These are phyloP conservation scores for Asterochloris sp. DNA, from an alignment of 139 green algal species.

Conservation along the genomic window DNA sequence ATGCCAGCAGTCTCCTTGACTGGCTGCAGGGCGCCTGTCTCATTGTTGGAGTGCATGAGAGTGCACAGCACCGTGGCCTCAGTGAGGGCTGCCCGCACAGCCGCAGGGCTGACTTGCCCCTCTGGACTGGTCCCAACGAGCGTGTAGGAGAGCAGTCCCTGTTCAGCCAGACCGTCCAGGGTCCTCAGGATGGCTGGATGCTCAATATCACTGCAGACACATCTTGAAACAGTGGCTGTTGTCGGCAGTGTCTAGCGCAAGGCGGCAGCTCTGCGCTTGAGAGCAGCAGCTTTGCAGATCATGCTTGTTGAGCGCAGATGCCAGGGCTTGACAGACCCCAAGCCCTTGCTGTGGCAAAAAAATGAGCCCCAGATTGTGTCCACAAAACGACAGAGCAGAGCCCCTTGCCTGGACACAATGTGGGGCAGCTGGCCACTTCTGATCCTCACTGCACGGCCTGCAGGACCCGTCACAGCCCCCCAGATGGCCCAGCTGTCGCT, in stretches of 20 bases:
- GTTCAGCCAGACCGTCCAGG: slow-evolving; percentile 20
- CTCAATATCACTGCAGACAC: slow-evolving; percentile 69
- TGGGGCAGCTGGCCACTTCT: background rate
- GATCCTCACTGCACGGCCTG: background rate
- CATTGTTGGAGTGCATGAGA: slow-evolving; percentile 87
- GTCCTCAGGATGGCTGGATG: slow-evolving; percentile 68
- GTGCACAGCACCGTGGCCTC: slow-evolving; percentile 58
- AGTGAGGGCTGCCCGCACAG: slow-evolving; percentile 38
- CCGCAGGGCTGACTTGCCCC: slow-evolving; percentile 48
- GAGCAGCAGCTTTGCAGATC: too few species aligned
- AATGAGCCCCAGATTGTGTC: too few species aligned
- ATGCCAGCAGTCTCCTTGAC: slow-evolving; percentile 35
- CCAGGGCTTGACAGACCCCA: too few species aligned
- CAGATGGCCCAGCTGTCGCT: slow-evolving; percentile 53
- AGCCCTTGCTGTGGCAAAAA: too few species aligned
- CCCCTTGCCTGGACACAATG: background rate
- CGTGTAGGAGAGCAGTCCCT: slow-evolving; percentile 48
- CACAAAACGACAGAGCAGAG: too few species aligned
- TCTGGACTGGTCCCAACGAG: slow-evolving; percentile 50
- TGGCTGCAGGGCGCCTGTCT: slow-evolving; percentile 59
- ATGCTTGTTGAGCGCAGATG: too few species aligned
- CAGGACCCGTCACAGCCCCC: slow-evolving; percentile 32
- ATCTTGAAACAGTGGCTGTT: slow-evolving; percentile 34
- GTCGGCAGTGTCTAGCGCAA: too few species aligned
- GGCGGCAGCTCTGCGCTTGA: too few species aligned